Percentiles rank a stretch among this genome's conserved stretches.
phyloP scores from a whole-genome alignment of 148 eudicot species.

The Camellia sinensis region DNA sequence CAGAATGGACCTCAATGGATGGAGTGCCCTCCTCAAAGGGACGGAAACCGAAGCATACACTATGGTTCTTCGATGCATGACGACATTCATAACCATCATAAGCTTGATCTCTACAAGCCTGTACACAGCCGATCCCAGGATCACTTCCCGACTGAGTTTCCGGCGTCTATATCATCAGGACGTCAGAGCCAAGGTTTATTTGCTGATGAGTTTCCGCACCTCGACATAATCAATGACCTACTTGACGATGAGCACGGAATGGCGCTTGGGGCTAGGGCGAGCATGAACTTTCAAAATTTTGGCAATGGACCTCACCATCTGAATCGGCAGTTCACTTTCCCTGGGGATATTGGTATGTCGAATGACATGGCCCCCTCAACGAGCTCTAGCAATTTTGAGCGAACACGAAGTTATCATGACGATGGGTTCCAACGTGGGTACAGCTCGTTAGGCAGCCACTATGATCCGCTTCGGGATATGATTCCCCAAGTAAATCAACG shows the following conservation, averaged over 20 bases:
- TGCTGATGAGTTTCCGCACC: constrained; percentile 90
- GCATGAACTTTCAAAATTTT: constrained; percentile 36
- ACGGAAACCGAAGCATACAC: constrained; percentile 39
- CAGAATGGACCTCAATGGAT: constrained; percentile 52
- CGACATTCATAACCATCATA: constrained; percentile 24
- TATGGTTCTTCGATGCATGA: constrained; percentile 35
- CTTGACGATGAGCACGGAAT: constrained; percentile 74
- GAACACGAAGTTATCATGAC: constrained; percentile 53
- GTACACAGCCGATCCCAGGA: constrained; percentile 36
- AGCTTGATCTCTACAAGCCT: constrained; percentile 39
- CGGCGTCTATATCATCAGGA: constrained; percentile 49
- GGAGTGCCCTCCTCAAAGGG: constrained; percentile 41
- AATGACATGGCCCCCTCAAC: constrained; percentile 45
- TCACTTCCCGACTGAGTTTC: constrained; percentile 35
- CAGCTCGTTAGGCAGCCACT: constrained; percentile 38
- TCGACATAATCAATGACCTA: constrained; percentile 91
- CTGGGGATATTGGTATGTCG: constrained; percentile 48
- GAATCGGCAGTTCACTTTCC: constrained; percentile 51
- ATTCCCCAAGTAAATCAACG: constrained; percentile 41
- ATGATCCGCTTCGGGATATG: constrained; percentile 48
- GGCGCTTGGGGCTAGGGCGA: constrained; percentile 26
- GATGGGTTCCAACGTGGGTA: constrained; percentile 53
- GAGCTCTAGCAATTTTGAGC: constrained; percentile 58
- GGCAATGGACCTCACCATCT: constrained; percentile 40
- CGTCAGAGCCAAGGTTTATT: constrained; percentile 46